Evolutionary conservation across 805 yeast species (phyloP), one percentile per base, ranked within the genome.

Genomic region (Hagleromyces aurorensis): DNA sequence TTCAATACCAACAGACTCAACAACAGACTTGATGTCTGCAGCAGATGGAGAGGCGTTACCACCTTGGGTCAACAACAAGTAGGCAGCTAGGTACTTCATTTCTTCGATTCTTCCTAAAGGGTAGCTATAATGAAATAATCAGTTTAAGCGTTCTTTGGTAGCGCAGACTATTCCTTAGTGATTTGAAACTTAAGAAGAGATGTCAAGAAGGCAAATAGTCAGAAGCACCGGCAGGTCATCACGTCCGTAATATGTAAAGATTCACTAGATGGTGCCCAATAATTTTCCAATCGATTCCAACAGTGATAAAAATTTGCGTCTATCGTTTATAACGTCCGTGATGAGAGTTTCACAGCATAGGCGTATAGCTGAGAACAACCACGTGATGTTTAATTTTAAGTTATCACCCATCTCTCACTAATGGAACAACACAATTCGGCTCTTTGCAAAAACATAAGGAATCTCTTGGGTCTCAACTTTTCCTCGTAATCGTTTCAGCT

Each of bases 41-140:
- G 81, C 82, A 45, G 87, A 65, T 66, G 93, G 91, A 54, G 82
- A 46, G 58, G 81, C 64, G 71, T 77, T 79, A 69, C 89, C 91
- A 67, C 87, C 85, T 69, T 81, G 82, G 59, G 69, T 79, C 65
- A 82, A 78, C 69, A 82, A 76, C 68, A 82, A 78, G 74, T 82
- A 82, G 70, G 93, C 89, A 70, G 93, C 93, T 71, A 82, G 72
- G 78, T 82, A 82, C 71, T 80, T 82, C 91, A 82, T 74, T 69
- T 52, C 33, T 41, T 36, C 16, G 25, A 25, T 19, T 32, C 21
- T 29, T 40, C 30, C 31, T 37, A 24, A 30, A 34, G 31, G 34
- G 22, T 19, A 26, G 25, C 19, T 35, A 29, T 39, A 38, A 35
- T 48, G 55, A 52, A 55, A 55, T 55, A 55, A 55, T 55, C 59